Base-by-base conservation (phyloP, 2,329 filamentous ascomycete species). In the Aspergillus tubingensis region DNA sequence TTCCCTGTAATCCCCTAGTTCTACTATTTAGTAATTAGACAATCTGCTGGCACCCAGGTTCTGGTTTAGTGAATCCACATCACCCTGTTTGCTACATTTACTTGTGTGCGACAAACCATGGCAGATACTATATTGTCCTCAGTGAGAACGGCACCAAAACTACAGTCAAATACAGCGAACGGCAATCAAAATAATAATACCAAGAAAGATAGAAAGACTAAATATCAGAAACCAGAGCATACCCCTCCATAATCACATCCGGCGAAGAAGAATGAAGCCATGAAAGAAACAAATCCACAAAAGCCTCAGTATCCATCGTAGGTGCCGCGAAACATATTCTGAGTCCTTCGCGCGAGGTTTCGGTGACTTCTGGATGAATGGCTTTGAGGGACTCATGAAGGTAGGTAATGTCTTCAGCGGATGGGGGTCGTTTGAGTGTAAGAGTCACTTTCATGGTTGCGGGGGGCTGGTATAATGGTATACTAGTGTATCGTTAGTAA, bases 61-160 rank as follows among this genome's bases (percentile, higher is more conserved):
- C 0, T 8, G 25, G 25, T 27, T 0, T 8, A 27, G 1, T 25
- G 2, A 2, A 27, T 27, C 25, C 27, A 30, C 27, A 30, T 30
- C 27, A 11, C 8, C 27, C 27, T 11, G 11, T 11, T 1, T 30
- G 10, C 27, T 30, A 30, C 8, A 10, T 11, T 30, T 30, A 10
- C 27, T 30, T 30, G 27, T 3, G 10, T 30, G 4, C 27, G 1
- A 30, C 0, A 3, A 30, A 30, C 27, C 0, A 30, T 30, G 10
- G 8, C 0, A 11, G 0, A 0, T 0, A 30, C 10, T 30, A 30
- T 30, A 11, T 4, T 11, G 3, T 30, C 1, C 27, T 3, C 1
- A 2, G 27, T 30, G 8, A 11, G 10, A 30, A 11, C 10, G 11
- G 10, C 27, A 30, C 10, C 8, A 4, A 5, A 4, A 8, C 2